Conservation (phyloP, 2,329 filamentous ascomycete species). For the Fusarium euwallaceae region DNA sequence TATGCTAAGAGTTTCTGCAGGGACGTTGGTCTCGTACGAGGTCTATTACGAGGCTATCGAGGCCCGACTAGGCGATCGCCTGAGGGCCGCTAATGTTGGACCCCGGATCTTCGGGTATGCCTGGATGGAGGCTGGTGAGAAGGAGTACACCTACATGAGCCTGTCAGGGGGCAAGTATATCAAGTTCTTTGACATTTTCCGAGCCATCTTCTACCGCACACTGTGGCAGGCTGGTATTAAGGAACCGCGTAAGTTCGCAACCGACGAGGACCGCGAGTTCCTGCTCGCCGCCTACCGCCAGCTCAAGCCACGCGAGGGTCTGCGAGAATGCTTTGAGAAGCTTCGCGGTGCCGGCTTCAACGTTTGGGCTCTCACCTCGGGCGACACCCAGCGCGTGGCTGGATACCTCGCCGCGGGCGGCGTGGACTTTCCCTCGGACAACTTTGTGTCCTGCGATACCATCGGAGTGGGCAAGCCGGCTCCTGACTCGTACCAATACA, state of each 20-base stretch:
- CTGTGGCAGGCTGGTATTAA: constrained; percentile 59
- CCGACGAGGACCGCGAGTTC: constrained; percentile 56
- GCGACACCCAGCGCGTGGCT: constrained; percentile 28
- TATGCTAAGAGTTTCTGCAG: background rate
- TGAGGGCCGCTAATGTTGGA: background rate
- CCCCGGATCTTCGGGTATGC: background rate
- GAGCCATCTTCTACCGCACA: constrained; percentile 63
- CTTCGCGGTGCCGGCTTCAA: constrained; percentile 32
- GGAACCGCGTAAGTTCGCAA: constrained; percentile 57
- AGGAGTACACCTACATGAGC: background rate
- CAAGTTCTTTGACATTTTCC: constrained; percentile 55
- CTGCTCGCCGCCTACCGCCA: constrained; percentile 47
- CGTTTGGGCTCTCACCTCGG: constrained; percentile 33
- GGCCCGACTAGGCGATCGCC: background rate
- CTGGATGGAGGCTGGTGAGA: background rate
- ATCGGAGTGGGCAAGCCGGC: constrained; percentile 38
- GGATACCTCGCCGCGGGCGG: constrained; percentile 35
- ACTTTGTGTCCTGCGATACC: constrained; percentile 35
- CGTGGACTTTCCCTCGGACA: constrained; percentile 28
- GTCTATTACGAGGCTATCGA: background rate
- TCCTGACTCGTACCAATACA: constrained; percentile 36
- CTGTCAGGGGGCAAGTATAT: constrained; percentile 17
- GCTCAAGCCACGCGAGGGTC: constrained; percentile 15
- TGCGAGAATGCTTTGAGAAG: constrained; percentile 31
- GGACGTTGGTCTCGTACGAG: background rate